Evolutionary conservation across 345 rosid species (phyloP).

Genomic region (Populus nigra): DNA sequence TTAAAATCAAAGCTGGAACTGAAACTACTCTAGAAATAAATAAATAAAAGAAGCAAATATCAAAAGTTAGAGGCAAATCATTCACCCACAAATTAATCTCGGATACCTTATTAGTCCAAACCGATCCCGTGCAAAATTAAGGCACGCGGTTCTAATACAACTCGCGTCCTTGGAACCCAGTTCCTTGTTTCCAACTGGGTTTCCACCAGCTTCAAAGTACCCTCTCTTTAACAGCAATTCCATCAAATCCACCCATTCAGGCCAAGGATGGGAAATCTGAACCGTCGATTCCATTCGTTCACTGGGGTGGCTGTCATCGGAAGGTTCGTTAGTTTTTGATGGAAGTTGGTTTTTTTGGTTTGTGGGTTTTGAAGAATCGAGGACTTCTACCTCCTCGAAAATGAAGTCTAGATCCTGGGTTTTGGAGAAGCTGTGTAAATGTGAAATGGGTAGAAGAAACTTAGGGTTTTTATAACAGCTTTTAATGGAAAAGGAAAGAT

Average conservation of each 20-base stretch:
- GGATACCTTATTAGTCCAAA: constrained; percentile 59
- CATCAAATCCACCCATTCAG: constrained; percentile 76
- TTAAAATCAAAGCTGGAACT: neutral
- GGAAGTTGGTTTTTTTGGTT: constrained; percentile 13
- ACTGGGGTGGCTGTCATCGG: neutral
- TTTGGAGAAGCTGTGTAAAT: constrained; percentile 27
- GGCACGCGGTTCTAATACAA: constrained; percentile 70
- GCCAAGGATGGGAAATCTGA: constrained; percentile 69
- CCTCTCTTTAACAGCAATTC: constrained; percentile 52
- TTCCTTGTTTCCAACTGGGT: constrained; percentile 37
- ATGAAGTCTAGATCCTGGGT: constrained; percentile 17
- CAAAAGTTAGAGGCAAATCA: neutral
- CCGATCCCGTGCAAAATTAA: constrained; percentile 72
- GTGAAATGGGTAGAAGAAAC: constrained; percentile 22
- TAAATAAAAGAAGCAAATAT: neutral
- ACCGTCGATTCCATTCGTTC: constrained; percentile 17
- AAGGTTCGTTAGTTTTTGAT: neutral
- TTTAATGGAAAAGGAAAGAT: constrained; percentile 17
- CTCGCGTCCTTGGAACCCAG: constrained; percentile 54
- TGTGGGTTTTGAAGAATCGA: constrained; percentile 23
- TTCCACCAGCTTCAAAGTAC: constrained; percentile 46
- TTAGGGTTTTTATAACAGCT: constrained; percentile 5
- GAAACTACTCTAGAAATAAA: neutral
- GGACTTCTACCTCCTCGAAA: constrained; percentile 22
- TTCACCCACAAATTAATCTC: neutral